Evolutionary conservation across 2,329 filamentous ascomycete species (phyloP), one percentile per base, ranked within the genome.

Genomic region (Colletotrichum cordylinicola): DNA sequence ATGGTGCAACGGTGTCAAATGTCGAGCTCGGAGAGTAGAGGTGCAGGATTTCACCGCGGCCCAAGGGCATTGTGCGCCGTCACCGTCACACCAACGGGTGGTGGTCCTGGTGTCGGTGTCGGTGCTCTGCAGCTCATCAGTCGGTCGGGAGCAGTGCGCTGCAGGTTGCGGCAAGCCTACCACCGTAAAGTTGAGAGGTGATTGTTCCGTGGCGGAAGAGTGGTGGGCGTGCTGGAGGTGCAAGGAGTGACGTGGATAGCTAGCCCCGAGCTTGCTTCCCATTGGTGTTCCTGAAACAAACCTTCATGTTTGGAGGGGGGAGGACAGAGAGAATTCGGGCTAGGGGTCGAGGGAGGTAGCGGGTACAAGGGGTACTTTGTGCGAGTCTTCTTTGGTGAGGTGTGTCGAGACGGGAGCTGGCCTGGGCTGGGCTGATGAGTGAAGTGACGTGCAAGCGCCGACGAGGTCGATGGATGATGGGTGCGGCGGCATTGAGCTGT

Each of bases 211-310:
- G 21, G 60, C n/a, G 15, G 60, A 35, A 33, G 60, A 16, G 60
- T 21, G 33, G 33, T 64, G 58, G 58, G 60, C 60, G 43, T 37
- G 37, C 35, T n/a, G 52, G 39, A 70, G 29, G 68, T 70, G 37
- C 73, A 73, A 73, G 62, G 64, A 73, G 70, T 64, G 70, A 73
- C 69, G 73, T 58, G 73, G 70, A 68, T 68, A 64, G 43, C 73
- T 75, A 73, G 64, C 56, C 69, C 69, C 43, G 73, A 75, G 64
- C 73, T 75, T 75, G 70, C 43, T 62, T 75, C 73, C 64, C 73
- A 75, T 75, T 75, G 73, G 73, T 75, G 73, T 75, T 75, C 73
- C 73, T 75, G 73, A 75, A 75, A 75, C 73, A 75, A 75, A 75
- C 73, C 73, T 75, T 68, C 69, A 67, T 68, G 55, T 67, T 62